Conservation (phyloP, 225 moss, liverwort and hornwort genomes). For the Antitrichia curtipendula region DNA sequence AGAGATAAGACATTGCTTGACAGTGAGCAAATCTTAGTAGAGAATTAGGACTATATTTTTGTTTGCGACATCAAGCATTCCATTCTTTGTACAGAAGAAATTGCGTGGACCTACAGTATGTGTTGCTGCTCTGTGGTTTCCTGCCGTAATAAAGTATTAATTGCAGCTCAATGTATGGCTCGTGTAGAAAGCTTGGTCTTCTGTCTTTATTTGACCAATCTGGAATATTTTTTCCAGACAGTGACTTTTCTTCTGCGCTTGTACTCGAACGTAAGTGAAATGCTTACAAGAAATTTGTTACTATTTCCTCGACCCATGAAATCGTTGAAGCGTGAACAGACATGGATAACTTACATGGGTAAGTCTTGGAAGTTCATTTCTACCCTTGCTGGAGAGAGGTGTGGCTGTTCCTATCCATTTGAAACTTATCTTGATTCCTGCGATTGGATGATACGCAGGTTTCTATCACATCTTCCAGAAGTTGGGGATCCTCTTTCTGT, state of each 20-base stretch:
- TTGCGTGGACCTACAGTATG: neutral
- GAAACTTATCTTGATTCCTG: neutral
- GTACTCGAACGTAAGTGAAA: neutral
- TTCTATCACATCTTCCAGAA: neutral
- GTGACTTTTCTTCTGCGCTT: neutral
- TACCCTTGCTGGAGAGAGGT: neutral
- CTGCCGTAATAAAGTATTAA: constrained; percentile 12
- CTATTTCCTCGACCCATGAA: neutral
- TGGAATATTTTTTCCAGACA: neutral
- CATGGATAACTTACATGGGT: neutral
- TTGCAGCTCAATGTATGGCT: neutral
- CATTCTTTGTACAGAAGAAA: constrained; percentile 29
- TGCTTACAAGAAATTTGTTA: neutral
- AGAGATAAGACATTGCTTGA: neutral
- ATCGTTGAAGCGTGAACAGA: neutral
- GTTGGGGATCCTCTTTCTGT: neutral
- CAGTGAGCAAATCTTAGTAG: neutral
- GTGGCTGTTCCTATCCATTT: neutral
- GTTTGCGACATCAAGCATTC: neutral
- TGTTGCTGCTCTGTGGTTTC: constrained; percentile 8
- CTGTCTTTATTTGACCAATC: neutral
- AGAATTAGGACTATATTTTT: neutral
- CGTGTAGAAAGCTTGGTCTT: neutral
- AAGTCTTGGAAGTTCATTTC: neutral
- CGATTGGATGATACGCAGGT: neutral